Evolutionary conservation across 768 basidiomycete species (phyloP), one percentile per base, ranked within the genome.

Genomic region (Scleroderma citrinum): DNA sequence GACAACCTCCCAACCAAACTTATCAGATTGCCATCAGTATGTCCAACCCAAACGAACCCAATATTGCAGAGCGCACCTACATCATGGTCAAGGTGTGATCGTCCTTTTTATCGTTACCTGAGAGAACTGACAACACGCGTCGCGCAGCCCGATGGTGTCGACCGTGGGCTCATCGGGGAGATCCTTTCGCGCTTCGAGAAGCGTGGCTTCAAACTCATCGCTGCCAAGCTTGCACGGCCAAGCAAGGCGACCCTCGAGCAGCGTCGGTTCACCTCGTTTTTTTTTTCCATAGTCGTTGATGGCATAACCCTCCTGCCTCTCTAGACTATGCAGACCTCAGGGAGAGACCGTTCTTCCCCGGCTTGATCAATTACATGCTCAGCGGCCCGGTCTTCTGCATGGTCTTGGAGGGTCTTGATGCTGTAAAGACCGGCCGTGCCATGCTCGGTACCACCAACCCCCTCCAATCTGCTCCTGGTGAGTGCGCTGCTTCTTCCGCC

Each of bases 401-500:
- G 82, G 93, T 89, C 57, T 95, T 93, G 83, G 81, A 97, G 75
- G 96, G 96, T 51, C 80, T 92, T 53, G 87, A 92, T 57, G 88
- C 88, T 44, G 89, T 92, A 71, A 92, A 92, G 83, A 94, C 92
- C 50, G 94, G 93, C 59, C 92, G 94, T 73, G 78, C 69, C 69
- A 95, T 96, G 90, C 85, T 95, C 56, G 95, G 95, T 65, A 83
- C 92, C 40, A 96, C 95, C 65, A 96, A 99, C 83, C 96, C 96
- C 52, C 82, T 97, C 54, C 78, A 77, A 34, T 97, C 95, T 55
- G 73, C 81, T 55, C 79, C 88, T 56, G 95, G 94, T 87, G 56
- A 53, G 82, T 69, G 23, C 46, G 12, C 16, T 16, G 39, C 19
- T 53, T n/a, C 41, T 50, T 34, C 46, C 29, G 30, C n/a, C 21